Percentiles rank a stretch among this genome's conserved stretches.
phyloP scores from a whole-genome alignment of 2,329 filamentous ascomycete genomes.

The Daldinia eschscholtzii region DNA sequence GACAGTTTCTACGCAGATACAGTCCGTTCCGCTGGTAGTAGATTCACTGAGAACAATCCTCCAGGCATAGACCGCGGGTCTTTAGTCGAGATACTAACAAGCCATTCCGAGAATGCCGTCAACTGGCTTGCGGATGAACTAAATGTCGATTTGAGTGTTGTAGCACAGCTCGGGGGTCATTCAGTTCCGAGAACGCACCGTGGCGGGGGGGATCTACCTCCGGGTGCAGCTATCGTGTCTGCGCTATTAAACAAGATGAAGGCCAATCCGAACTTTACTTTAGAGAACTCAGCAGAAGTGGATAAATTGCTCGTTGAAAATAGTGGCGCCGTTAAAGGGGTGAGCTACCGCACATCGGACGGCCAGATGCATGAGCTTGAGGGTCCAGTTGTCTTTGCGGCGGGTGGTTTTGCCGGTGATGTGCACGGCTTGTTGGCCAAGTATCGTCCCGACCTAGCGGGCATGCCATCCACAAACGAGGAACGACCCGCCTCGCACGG shows the following conservation, averaged over 20 bases:
- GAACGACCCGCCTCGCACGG: conserved; percentile 66
- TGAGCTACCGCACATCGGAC: conserved; percentile 60
- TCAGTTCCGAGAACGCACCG: conserved; percentile 68
- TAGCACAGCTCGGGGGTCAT: conserved; percentile 72
- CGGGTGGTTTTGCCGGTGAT: conserved; percentile 74
- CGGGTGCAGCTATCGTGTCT: conserved; percentile 69
- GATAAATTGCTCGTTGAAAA: conserved; percentile 57
- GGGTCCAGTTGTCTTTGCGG: conserved; percentile 70
- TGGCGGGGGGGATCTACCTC: conserved; percentile 66
- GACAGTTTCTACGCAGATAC: conserved; percentile 66
- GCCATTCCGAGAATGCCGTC: conserved; percentile 62
- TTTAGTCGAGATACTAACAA: conserved; percentile 64
- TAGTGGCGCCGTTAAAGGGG: conserved; percentile 60
- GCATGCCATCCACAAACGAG: conserved; percentile 74
- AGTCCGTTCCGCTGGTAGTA: conserved; percentile 65
- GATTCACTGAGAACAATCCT: conserved; percentile 51
- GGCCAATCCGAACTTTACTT: conserved; percentile 62
- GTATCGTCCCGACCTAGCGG: conserved; percentile 70
- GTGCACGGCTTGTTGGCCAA: conserved; percentile 66
- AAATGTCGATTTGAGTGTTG: conserved; percentile 69
- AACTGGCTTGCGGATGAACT: conserved; percentile 69
- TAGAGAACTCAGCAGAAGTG: conserved; percentile 67
- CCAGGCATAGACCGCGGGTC: conserved; percentile 54
- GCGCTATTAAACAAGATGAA: conserved; percentile 66
- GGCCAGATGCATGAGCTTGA: conserved; percentile 56